A percentile compares a stretch with the other conserved stretches of the same genome.
phyloP scores from a whole-genome alignment of 2,329 filamentous ascomycete species.

The Capronia coronata region DNA sequence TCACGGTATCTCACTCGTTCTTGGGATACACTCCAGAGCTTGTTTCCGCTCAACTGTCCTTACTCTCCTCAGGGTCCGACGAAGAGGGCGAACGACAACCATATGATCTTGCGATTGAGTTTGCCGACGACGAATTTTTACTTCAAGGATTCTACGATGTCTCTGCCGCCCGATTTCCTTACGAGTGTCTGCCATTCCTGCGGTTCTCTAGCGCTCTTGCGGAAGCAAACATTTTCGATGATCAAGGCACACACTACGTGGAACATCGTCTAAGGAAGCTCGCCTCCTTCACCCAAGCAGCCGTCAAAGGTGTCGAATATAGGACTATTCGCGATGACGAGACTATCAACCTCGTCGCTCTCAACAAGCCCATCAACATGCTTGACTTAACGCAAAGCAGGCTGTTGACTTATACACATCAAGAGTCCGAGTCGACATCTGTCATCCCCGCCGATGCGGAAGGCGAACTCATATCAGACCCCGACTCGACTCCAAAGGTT shows the following conservation, averaged over 20 bases:
- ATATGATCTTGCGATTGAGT: constrained; percentile 36
- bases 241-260: constrained; percentile 48
- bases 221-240: constrained; percentile 39
- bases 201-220: constrained; percentile 62
- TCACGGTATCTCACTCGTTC: constrained; percentile 60
- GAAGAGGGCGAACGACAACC: constrained; percentile 1
- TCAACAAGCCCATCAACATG: constrained; percentile 53
- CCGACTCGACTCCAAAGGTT: constrained; percentile 64
- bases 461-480: constrained; percentile 64
- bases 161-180: constrained; percentile 72
- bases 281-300: constrained; percentile 66
- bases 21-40: constrained; percentile 69
- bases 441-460: constrained; percentile 32
- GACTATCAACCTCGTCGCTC: constrained; percentile 69
- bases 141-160: constrained; percentile 57
- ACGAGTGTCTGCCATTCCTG: constrained; percentile 74
- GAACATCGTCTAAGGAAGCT: constrained; percentile 62
- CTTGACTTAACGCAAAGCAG: constrained; percentile 32
- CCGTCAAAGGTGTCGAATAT: constrained; percentile 70
- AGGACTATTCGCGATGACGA: constrained; percentile 77
- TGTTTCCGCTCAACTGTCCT: constrained; percentile 57
- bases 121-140: constrained; percentile 53
- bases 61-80: constrained; percentile 51
- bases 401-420: constrained; percentile 25
- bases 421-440: constrained; percentile 23